These are phyloP conservation scores for Gossypium turneri DNA, from an alignment of 345 rosid genomes.

Conservation along the genomic window DNA sequence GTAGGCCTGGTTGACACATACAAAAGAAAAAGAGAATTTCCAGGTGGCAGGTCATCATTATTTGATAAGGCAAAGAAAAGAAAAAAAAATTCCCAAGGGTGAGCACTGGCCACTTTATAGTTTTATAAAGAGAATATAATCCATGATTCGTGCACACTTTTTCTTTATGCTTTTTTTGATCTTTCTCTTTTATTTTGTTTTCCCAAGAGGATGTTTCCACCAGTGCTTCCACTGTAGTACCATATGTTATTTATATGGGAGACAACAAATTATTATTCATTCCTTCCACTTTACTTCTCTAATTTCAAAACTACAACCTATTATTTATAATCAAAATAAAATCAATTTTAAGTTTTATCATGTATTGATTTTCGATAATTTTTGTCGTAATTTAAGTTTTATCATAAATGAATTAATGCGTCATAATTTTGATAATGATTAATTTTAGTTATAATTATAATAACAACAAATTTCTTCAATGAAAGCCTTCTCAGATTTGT, in stretches of 20 bases:
- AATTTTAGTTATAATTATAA: too few relatives aligned
- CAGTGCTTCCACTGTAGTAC: background rate
- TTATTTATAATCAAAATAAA: too few relatives aligned
- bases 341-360: too few relatives aligned
- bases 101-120: background rate
- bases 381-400: too few relatives aligned
- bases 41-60: background rate
- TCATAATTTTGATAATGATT: too few relatives aligned
- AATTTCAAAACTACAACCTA: background rate
- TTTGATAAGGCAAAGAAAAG: background rate
- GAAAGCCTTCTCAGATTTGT: background rate
- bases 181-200: background rate
- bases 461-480: too few relatives aligned
- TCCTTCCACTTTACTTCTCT: constrained; percentile 4
- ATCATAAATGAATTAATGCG: too few relatives aligned
- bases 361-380: too few relatives aligned
- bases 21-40: background rate
- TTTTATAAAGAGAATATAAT: background rate
- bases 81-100: background rate
- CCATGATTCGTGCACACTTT: background rate
- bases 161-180: background rate
- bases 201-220: background rate
- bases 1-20: too few relatives aligned
- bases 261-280: background rate
- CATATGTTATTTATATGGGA: background rate